These are phyloP conservation scores for Collybiopsis luxurians DNA, from an alignment of 768 basidiomycete species.

Conservation along the genomic window DNA sequence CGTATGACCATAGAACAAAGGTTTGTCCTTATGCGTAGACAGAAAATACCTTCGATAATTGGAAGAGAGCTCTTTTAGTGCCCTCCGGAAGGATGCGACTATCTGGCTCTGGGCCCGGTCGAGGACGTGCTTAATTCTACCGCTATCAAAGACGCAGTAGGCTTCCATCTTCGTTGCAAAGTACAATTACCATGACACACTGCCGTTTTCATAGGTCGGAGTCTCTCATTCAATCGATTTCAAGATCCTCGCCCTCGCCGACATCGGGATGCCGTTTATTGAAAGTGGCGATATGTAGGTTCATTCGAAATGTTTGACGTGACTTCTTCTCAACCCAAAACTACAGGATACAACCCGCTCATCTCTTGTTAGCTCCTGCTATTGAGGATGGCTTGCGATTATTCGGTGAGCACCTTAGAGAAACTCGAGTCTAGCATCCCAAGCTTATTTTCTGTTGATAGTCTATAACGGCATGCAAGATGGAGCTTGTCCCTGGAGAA, in stretches of 20 bases:
- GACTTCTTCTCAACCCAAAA: not conserved
- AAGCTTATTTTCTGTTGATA: not conserved
- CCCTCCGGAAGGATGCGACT: not conserved
- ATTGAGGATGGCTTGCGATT: slow-evolving; percentile 1
- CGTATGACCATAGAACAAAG: slow-evolving; percentile 1
- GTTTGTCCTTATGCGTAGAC: not conserved
- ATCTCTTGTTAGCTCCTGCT: not conserved
- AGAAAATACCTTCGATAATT: not conserved
- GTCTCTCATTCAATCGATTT: not conserved
- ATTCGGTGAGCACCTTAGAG: not conserved
- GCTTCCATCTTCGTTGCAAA: not conserved
- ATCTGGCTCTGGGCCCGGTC: not conserved
- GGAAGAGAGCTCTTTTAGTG: not conserved
- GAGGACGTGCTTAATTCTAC: not conserved
- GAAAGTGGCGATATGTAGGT: not conserved
- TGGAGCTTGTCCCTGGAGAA: slow-evolving; percentile 3
- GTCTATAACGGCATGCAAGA: slow-evolving; percentile 6
- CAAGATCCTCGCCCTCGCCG: not conserved
- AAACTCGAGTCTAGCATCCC: not conserved
- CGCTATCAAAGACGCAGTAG: not conserved
- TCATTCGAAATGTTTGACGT: not conserved
- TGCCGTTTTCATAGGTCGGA: not conserved
- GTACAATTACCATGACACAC: not conserved
- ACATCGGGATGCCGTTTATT: not conserved
- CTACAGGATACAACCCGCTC: not conserved